Evolutionary conservation across 208 protist species (phyloP), one percentile per base, ranked within the genome.

Genomic region (Trypanosoma platydactyli): DNA sequence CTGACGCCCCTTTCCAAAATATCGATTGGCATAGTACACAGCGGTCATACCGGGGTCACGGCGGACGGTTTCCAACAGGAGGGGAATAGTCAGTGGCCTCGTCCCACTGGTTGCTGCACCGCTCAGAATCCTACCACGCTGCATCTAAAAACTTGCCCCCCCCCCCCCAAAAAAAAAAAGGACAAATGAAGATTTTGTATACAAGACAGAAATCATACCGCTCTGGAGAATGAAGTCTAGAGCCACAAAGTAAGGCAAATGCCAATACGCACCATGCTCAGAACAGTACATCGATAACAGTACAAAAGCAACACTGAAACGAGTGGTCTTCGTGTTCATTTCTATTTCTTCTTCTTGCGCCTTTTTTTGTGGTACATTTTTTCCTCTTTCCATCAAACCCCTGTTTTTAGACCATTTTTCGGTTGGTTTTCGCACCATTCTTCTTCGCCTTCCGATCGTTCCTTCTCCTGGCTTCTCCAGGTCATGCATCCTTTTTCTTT

Each of bases 11-110:
- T 73, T 29, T 58, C 76, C 83, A 70, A 91, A 95, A 69, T 95
- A 95, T 51, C 89, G 84, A 51, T 92, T 95, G 30, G 86, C 86
- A 72, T 95, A 95, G 76, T 95, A 95, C 1, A 53, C 44, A 11
- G 83, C 59, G 1, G 89, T 93, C 85, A 90, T 92, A 20, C 86
- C 86, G 12, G 89, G 89, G 54, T 95, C 86, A 15, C 67, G 80
- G 68, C 86, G 86, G 3, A 95, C 63, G 16, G 89, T 92, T 62
- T 83, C 72, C 24, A 95, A 79, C 12, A 95, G 67, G 11, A 56
- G 60, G 12, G 63, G 52, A 0, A 88, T 73, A 12, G 81, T 86
- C 24, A 93, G 64, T 0, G 62, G 46, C 0, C 89, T 76, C 15
- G 51, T 25, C 20, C 40, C 46, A 9, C 40, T 20, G 3, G 48